These are phyloP conservation scores for Talaromyces sp. DNA, from an alignment of 2,329 filamentous ascomycete species.

Conservation along the genomic window DNA sequence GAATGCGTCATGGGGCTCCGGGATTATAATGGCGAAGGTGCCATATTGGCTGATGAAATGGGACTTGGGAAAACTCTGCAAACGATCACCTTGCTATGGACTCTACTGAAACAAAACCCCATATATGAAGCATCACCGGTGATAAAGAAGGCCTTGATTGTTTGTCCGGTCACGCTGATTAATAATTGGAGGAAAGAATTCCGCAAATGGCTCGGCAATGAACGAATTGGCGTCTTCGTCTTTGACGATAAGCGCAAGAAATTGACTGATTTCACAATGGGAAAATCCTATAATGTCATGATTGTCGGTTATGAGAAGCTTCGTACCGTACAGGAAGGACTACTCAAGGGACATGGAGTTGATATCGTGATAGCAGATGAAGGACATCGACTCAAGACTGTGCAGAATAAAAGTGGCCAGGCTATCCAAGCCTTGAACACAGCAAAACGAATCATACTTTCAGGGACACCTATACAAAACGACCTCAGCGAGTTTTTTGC, in stretches of 20 bases:
- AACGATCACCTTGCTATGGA: slow-evolving; percentile 70
- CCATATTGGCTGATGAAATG: slow-evolving; percentile 74
- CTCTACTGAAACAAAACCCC: slow-evolving; percentile 69
- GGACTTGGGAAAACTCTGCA: slow-evolving; percentile 72
- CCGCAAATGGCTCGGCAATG: slow-evolving; percentile 70
- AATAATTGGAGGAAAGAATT: slow-evolving; percentile 74
- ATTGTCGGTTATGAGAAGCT: slow-evolving; percentile 73
- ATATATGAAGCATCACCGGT: slow-evolving; percentile 59
- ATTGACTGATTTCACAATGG: slow-evolving; percentile 67
- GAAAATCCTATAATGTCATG: slow-evolving; percentile 67
- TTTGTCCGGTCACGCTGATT: slow-evolving; percentile 70
- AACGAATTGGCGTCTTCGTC: slow-evolving; percentile 67
- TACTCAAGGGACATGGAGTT: slow-evolving; percentile 62
- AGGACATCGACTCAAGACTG: slow-evolving; percentile 66
- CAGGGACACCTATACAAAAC: slow-evolving; percentile 68
- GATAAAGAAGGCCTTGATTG: slow-evolving; percentile 69
- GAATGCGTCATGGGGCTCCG: slow-evolving; percentile 75
- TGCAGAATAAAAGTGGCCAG: slow-evolving; percentile 66
- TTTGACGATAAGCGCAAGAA: slow-evolving; percentile 60
- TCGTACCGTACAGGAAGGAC: slow-evolving; percentile 62
- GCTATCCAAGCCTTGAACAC: slow-evolving; percentile 66
- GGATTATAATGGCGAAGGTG: slow-evolving; percentile 64
- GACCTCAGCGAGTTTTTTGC: slow-evolving; percentile 66
- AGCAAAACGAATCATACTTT: slow-evolving; percentile 61
- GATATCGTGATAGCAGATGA: slow-evolving; percentile 72